Evolutionary conservation across 2,329 filamentous ascomycete species (phyloP).

Genomic region (Cytospora mali): DNA sequence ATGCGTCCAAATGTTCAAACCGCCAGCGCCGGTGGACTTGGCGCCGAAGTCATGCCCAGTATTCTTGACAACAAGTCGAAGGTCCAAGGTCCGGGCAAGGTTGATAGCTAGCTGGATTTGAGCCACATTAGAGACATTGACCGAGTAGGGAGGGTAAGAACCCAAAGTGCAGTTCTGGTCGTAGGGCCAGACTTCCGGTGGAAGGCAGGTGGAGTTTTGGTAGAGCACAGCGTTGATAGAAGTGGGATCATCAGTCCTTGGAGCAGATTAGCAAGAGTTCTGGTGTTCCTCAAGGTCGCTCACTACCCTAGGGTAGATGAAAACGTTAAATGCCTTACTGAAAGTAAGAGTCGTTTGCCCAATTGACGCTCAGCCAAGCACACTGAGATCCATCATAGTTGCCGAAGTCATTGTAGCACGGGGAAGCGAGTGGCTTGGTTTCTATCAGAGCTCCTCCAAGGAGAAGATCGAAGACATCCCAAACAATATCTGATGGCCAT

Average conservation of each 20-base stretch:
- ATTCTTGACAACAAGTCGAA: slow-evolving; percentile 54
- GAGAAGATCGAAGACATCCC: slow-evolving; percentile 35
- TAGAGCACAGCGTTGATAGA: slow-evolving; percentile 42
- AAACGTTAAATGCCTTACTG: slow-evolving; percentile 29
- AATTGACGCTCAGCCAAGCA: slow-evolving; percentile 33
- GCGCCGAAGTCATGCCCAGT: slow-evolving; percentile 54
- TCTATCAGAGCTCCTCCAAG: slow-evolving; percentile 38
- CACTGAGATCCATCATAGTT: slow-evolving; percentile 36
- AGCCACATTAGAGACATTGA: slow-evolving; percentile 43
- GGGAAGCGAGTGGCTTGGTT: slow-evolving; percentile 38
- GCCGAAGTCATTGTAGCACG: slow-evolving; percentile 36
- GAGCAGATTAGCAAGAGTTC: not conserved
- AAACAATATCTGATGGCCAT: slow-evolving; percentile 36
- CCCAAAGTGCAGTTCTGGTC: slow-evolving; percentile 40
- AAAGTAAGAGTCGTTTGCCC: slow-evolving; percentile 32
- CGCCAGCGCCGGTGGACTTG: slow-evolving; percentile 40
- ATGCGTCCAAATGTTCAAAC: slow-evolving; percentile 43
- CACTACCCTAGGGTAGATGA: not conserved
- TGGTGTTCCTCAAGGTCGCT: no score
- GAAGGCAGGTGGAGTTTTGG: slow-evolving; percentile 36
- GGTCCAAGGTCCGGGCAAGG: slow-evolving; percentile 48
- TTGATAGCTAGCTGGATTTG: slow-evolving; percentile 49
- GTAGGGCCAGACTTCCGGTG: slow-evolving; percentile 22
- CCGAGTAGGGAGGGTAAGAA: slow-evolving; percentile 43
- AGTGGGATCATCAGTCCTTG: slow-evolving; percentile 39